A percentile compares a stretch with the other conserved stretches of the same genome.
These are phyloP conservation scores for Eimeria acervulina DNA, from an alignment of 169 alveolate genomes.

Conservation along the genomic window DNA sequence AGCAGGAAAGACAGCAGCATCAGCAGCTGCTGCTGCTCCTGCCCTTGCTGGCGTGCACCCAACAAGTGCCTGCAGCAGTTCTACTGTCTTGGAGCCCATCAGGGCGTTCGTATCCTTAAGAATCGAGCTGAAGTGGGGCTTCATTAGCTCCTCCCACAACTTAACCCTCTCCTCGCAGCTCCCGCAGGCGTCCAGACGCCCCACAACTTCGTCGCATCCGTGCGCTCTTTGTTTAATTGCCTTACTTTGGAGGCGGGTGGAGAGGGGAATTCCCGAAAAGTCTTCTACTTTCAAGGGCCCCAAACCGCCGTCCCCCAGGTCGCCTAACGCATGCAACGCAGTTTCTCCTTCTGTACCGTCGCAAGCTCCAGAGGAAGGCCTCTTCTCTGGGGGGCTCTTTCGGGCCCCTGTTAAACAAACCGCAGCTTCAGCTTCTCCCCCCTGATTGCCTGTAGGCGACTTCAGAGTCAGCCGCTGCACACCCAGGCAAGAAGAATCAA, in stretches of 20 bases:
- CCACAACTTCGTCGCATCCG: conserved; percentile 79
- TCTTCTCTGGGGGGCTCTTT: conserved; percentile 61
- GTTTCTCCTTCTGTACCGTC: conserved; percentile 20
- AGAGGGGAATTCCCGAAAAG: conserved; percentile 68
- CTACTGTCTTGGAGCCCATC: conserved; percentile 67
- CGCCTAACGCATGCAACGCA: conserved; percentile 34
- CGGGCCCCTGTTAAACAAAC: not conserved
- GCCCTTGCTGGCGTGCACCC: not conserved
- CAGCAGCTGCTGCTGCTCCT: conserved; percentile 26
- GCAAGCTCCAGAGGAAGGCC: conserved; percentile 72
- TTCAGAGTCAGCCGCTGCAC: conserved; percentile 72
- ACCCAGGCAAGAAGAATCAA: conserved; percentile 60
- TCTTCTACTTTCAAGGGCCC: conserved; percentile 69
- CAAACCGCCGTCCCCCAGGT: conserved; percentile 65
- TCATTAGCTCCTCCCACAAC: conserved; percentile 67
- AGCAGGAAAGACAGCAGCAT: conserved; percentile 36
- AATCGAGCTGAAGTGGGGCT: conserved; percentile 36
- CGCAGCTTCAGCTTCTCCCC: not conserved
- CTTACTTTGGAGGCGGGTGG: conserved; percentile 60
- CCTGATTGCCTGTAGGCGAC: conserved; percentile 47
- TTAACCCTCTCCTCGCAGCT: conserved; percentile 57
- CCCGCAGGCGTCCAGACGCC: conserved; percentile 34
- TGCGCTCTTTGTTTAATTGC: conserved; percentile 76
- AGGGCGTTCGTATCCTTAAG: conserved; percentile 74
- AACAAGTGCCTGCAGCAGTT: conserved; percentile 69